phyloP scores from a whole-genome alignment of 73 alveolate genomes.

The Paramecium pentaurelia region DNA sequence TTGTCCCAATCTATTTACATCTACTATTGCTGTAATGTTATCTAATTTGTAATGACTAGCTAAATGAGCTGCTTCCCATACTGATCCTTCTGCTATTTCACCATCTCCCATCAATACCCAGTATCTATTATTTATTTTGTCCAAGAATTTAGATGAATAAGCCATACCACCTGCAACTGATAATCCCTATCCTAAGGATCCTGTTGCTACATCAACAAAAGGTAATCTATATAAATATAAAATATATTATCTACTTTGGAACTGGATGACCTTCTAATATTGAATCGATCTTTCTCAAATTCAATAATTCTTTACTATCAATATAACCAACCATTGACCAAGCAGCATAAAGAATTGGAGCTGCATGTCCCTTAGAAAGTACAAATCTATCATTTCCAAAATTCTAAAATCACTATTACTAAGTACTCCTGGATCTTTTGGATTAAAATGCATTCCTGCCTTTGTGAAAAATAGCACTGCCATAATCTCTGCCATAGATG shows the following conservation, averaged over 20 bases:
- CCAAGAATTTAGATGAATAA: slow-evolving; percentile 69
- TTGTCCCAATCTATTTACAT: slow-evolving; percentile 79
- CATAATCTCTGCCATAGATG: slow-evolving; percentile 79
- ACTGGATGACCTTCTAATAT: slow-evolving; percentile 85
- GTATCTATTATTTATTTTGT: slow-evolving; percentile 58
- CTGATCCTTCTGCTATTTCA: slow-evolving; percentile 76
- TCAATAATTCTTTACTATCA: slow-evolving; percentile 56
- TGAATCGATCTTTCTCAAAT: slow-evolving; percentile 67
- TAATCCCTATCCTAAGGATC: slow-evolving; percentile 82
- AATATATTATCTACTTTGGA: slow-evolving; percentile 43
- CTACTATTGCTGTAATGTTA: slow-evolving; percentile 73
- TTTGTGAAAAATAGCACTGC: slow-evolving; percentile 77
- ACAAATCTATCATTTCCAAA: slow-evolving; percentile 73
- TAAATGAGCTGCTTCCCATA: slow-evolving; percentile 83
- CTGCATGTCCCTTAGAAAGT: slow-evolving; percentile 81
- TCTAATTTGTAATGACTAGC: slow-evolving; percentile 74
- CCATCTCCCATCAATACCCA: slow-evolving; percentile 76
- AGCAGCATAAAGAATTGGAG: slow-evolving; percentile 82
- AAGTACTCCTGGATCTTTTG: slow-evolving; percentile 62
- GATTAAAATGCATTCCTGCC: slow-evolving; percentile 63
- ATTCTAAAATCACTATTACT: background rate
- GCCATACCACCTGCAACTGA: slow-evolving; percentile 83
- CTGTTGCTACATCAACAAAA: slow-evolving; percentile 81
- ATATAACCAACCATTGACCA: slow-evolving; percentile 76
- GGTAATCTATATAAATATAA: slow-evolving; percentile 62